Percentiles rank a stretch among this genome's conserved stretches.
These are phyloP conservation scores for Verticillium zaregamsianum DNA, from an alignment of 2,329 filamentous ascomycete genomes.

Conservation along the genomic window DNA sequence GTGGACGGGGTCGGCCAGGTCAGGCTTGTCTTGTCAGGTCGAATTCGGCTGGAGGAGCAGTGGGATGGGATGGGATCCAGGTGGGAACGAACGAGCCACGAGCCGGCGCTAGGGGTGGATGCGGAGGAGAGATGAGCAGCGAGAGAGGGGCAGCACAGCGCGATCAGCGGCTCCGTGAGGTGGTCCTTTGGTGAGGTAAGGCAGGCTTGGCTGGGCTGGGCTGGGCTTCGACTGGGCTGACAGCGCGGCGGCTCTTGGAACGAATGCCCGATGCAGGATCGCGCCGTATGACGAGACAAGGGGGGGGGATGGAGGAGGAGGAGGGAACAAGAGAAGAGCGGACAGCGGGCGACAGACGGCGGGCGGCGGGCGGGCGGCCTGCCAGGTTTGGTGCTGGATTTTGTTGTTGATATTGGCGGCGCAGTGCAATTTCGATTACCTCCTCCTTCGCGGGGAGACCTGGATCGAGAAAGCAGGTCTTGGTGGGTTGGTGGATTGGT, in stretches of 20 bases:
- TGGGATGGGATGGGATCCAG: neutral
- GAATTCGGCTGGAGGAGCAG: constrained; percentile 1
- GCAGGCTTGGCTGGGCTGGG: neutral
- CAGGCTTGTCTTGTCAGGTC: neutral
- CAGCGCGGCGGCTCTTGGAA: neutral
- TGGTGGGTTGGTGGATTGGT: neutral
- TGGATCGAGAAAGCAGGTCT: neutral
- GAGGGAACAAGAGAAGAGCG: neutral
- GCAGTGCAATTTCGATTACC: constrained; percentile 3
- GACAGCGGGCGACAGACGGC: neutral
- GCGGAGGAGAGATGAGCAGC: neutral
- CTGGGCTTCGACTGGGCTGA: neutral
- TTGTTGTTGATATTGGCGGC: neutral
- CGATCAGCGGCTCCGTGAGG: constrained; percentile 1
- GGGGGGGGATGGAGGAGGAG: neutral
- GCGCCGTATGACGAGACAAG: neutral
- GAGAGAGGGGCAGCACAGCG: neutral
- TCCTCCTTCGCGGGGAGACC: constrained; percentile 2
- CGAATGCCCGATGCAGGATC: neutral
- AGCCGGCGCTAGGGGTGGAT: constrained; percentile 1
- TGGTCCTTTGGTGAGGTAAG: neutral
- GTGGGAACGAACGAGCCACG: neutral
- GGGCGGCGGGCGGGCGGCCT: neutral
- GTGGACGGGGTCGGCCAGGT: neutral
- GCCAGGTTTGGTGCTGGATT: neutral